A percentile compares a stretch with the other conserved stretches of the same genome.
These are phyloP conservation scores for Globisporangium cederbergense DNA, from an alignment of 352 stramenopile species.

Conservation along the genomic window DNA sequence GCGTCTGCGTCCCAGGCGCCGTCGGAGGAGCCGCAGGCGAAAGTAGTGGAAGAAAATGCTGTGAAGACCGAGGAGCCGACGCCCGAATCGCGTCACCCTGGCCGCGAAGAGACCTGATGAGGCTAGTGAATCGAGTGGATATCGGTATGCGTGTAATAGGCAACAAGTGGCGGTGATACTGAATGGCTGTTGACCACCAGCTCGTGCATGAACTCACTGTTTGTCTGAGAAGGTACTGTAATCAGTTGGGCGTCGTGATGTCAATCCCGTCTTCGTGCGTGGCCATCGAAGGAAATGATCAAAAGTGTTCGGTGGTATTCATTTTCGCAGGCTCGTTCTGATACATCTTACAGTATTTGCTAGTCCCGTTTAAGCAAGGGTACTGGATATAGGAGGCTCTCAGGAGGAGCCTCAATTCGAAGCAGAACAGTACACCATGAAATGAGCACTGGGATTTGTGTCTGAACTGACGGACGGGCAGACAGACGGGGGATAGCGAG, in stretches of 20 bases:
- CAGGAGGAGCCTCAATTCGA: neutral
- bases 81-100: neutral
- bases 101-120: constrained; percentile 4
- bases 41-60: neutral
- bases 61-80: neutral
- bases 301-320: neutral
- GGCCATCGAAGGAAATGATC: neutral
- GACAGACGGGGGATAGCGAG: no score
- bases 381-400: neutral
- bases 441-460: no score
- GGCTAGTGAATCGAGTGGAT: no score
- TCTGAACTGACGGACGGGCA: no score
- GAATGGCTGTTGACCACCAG: no score
- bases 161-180: neutral
- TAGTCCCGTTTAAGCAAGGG: neutral
- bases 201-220: no score
- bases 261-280: no score
- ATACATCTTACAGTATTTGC: no score
- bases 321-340: neutral
- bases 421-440: neutral
- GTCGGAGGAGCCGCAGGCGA: neutral
- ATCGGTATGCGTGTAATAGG: neutral
- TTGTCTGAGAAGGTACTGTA: neutral
- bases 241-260: neutral
- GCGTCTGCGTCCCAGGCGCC: neutral